These are phyloP conservation scores for Mycena polygramma DNA, from an alignment of 768 basidiomycete genomes.

Conservation along the genomic window DNA sequence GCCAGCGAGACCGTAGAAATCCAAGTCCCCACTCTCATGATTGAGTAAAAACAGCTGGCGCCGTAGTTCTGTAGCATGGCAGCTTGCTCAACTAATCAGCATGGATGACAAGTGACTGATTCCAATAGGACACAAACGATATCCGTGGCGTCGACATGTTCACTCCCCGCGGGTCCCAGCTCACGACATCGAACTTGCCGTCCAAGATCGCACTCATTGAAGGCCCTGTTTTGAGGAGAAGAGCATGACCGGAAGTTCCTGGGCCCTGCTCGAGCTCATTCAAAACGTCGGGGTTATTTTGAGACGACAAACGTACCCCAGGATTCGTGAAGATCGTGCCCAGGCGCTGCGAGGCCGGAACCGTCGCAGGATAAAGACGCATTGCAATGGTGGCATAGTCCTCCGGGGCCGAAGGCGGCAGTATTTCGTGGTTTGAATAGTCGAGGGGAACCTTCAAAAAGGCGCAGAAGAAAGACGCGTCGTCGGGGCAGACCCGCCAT, in stretches of 20 bases:
- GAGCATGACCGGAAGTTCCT: constrained; percentile 26
- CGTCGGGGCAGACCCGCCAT: constrained; percentile 1
- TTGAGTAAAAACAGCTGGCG: constrained; percentile 19
- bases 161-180: constrained; percentile 34
- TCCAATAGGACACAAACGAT: constrained; percentile 7
- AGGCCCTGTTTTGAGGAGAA: constrained; percentile 18
- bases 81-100: not conserved
- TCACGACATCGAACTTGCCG: constrained; percentile 29
- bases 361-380: constrained; percentile 31
- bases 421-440: not conserved
- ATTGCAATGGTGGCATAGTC: constrained; percentile 17
- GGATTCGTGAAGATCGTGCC: constrained; percentile 31
- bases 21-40: constrained; percentile 13
- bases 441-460: constrained; percentile 29
- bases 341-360: constrained; percentile 18
- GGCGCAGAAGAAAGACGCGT: constrained; percentile 20
- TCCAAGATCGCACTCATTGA: constrained; percentile 18
- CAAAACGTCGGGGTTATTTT: not conserved
- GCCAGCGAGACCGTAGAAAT: not conserved
- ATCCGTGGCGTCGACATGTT: constrained; percentile 31
- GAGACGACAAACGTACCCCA: constrained; percentile 11
- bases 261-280: constrained; percentile 17
- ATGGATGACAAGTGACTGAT: not conserved
- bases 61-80: constrained; percentile 19
- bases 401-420: not conserved